Conservation (phyloP, 306 rosid species). For the Oxytropis ochrocephala region DNA sequence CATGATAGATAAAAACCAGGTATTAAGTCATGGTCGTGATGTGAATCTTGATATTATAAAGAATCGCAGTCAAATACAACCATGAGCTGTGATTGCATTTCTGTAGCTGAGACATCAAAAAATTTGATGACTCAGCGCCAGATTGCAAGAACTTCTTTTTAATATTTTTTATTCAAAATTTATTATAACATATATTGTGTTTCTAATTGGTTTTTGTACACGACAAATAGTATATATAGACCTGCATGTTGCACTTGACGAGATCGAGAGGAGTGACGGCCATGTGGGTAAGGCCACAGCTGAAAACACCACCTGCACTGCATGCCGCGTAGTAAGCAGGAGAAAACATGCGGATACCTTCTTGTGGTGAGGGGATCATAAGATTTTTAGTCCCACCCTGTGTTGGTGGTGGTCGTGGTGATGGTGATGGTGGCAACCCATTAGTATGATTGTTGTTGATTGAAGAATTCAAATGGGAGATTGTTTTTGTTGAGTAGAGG, state of each 20-base stretch:
- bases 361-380: slow-evolving; percentile 49
- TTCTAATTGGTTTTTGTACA: no score
- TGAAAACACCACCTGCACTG: slow-evolving; percentile 46
- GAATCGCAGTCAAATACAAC: no score
- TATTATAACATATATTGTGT: no score
- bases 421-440: neutral
- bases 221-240: neutral
- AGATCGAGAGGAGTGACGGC: slow-evolving; percentile 74
- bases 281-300: slow-evolving; percentile 64
- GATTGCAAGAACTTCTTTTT: no score
- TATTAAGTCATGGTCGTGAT: neutral
- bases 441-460: neutral
- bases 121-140: no score
- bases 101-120: no score
- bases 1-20: no score
- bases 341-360: slow-evolving; percentile 49
- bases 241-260: slow-evolving; percentile 94
- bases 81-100: no score
- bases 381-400: neutral
- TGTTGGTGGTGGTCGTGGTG: neutral
- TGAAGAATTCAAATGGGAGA: slow-evolving; percentile 21
- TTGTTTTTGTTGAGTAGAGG: slow-evolving; percentile 39
- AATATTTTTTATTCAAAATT: no score
- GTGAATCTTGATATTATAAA: no score
- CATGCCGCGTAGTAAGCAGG: slow-evolving; percentile 55